Base-by-base conservation (phyloP, 257 asterid species). In the Hygrophila difformis region DNA sequence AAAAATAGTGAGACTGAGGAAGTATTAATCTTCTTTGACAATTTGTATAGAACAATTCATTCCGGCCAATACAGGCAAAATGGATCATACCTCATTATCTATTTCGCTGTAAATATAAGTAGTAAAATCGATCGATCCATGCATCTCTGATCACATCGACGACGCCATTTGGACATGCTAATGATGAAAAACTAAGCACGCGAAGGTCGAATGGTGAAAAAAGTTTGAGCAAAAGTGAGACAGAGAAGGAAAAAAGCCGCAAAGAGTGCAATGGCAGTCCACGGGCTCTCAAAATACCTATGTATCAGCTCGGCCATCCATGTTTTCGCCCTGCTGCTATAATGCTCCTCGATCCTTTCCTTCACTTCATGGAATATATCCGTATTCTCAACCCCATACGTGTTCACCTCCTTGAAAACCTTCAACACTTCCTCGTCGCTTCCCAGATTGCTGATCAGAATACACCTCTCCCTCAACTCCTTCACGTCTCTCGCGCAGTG, bases 351-450 rank as follows among this genome's bases (percentile, higher is more conserved):
- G 3, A 33, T 10, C 3, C 37, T 33, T 12, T 5, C 12, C 10
- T 5, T 33, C 37, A 33, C 37, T 4, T 9, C 37, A 2, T 6
- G 12, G 2, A 33, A 33, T 2, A 33, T n/a, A 44, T 11, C 1
- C 4, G 12, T 31, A 18, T 68, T 49, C 14, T 42, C 56, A 36
- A 44, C 41, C 4, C 64, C 75, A 36, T 35, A 61, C 0, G 70
- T 64, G 3, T 57, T 55, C 11, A 64, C 45, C 44, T 51, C 72
- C 44, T 64, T 53, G 2, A 60, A 55, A 21, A 55, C 19, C 12
- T 44, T 45, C 13, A 55, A 64, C 6, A 55, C 76, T 21, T 69
- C 65, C 35, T 63, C 63, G 14, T 60, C 59, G 12, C 48, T 65
- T 2, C 59, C 61, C 12, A 61, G 53, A 36, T 39, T 43, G 36